Evolutionary conservation across 2,329 filamentous ascomycete genomes (phyloP).

Genomic region (Botryotinia convoluta): DNA sequence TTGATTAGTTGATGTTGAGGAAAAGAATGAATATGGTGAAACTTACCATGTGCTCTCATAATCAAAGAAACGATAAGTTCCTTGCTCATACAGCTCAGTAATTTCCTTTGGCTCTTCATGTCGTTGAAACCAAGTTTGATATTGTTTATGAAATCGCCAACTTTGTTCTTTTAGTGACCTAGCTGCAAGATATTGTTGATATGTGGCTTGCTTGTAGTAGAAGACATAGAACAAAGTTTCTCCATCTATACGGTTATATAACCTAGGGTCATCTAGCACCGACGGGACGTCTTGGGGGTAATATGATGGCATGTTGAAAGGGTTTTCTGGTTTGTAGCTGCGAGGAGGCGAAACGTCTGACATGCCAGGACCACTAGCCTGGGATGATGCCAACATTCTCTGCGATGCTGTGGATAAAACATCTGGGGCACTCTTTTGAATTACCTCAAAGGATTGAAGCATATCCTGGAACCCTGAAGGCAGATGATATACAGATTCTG

Average conservation of each 20-base stretch:
- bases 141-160: conserved; percentile 99
- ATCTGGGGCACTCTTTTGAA: conserved; percentile 45
- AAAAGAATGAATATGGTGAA: conserved; percentile 11
- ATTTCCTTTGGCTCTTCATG: conserved; percentile 99
- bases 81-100: conserved; percentile 97
- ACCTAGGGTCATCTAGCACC: conserved; percentile 84
- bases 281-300: conserved; percentile 91
- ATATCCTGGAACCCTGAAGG: conserved; percentile 86
- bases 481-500: conserved; percentile 88
- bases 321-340: conserved; percentile 79
- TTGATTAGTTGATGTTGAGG: background rate
- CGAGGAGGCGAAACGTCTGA: conserved; percentile 78
- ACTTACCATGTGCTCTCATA: conserved; percentile 95
- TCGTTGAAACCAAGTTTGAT: conserved; percentile 98
- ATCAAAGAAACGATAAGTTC: conserved; percentile 98
- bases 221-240: conserved; percentile 98
- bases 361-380: conserved; percentile 67
- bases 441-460: conserved; percentile 84
- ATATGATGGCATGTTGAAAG: conserved; percentile 73
- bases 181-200: conserved; percentile 92
- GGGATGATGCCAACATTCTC: conserved; percentile 72
- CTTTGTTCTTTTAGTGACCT: conserved; percentile 98
- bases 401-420: conserved; percentile 59
- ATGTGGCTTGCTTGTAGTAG: conserved; percentile 96
- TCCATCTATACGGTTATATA: conserved; percentile 88